A percentile compares a stretch with the other conserved stretches of the same genome.
phyloP scores from a whole-genome alignment of 2,329 filamentous ascomycete species.

The Aspergillus amoenus region DNA sequence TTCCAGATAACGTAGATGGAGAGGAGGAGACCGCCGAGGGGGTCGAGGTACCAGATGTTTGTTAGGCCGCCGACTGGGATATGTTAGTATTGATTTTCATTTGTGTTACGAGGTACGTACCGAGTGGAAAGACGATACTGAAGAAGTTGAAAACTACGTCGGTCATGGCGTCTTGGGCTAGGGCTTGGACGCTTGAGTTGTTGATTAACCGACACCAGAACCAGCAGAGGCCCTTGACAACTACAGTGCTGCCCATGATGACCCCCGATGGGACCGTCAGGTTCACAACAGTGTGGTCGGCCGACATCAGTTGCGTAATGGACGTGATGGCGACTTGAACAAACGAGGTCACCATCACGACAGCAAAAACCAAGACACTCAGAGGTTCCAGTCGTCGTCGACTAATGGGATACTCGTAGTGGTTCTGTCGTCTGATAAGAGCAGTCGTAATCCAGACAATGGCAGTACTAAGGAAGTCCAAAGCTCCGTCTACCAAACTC shows the following conservation, averaged over 20 bases:
- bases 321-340: conserved; percentile 63
- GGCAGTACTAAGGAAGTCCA: conserved; percentile 64
- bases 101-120: conserved; percentile 17
- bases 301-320: conserved; percentile 56
- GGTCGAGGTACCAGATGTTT: conserved; percentile 60
- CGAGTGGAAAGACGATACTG: conserved; percentile 81
- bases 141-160: conserved; percentile 91
- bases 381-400: conserved; percentile 64
- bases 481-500: conserved; percentile 65
- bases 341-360: conserved; percentile 65
- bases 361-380: conserved; percentile 65
- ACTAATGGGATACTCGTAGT: conserved; percentile 64
- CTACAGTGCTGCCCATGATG: conserved; percentile 78
- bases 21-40: conserved; percentile 60
- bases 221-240: conserved; percentile 82
- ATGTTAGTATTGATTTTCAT: background rate
- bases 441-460: conserved; percentile 63
- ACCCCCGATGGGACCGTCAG: conserved; percentile 69
- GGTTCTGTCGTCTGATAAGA: conserved; percentile 58
- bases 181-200: conserved; percentile 80
- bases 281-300: conserved; percentile 66
- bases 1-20: conserved; percentile 62
- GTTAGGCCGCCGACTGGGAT: conserved; percentile 35
- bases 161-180: conserved; percentile 68
- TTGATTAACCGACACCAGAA: conserved; percentile 83